Base-by-base conservation (phyloP, 1,284 basidiomycete species). In the Ganoderma multipileum region DNA sequence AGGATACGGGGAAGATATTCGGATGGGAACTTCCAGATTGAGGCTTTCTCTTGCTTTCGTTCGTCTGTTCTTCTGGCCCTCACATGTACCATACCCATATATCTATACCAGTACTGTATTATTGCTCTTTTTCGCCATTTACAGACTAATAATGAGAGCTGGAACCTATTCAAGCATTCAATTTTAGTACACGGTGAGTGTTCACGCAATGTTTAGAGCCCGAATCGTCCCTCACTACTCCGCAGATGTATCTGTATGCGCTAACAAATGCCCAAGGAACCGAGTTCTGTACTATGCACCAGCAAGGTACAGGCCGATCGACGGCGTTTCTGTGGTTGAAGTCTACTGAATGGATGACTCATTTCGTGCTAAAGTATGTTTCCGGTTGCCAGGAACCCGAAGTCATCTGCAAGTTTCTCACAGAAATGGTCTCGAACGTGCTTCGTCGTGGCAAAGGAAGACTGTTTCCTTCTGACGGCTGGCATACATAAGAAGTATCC, bases 1-100 rank as follows among this genome's bases (percentile, higher is more conserved):
- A 92, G 74, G 86, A 88, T 68, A 87, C 85, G 11, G 90, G 90
- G 6, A 89, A 87, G 75, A 82, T 87, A 8, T 91, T 83, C 76
- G 77, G 83, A 28, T 92, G 90, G 90, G 85, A 81, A 68, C 77
- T 92, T 28, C 89, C 90, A 3, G 89, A 91, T 61, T 79, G 68
- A 71, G 28, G 16, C 41, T 23, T 20, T 39, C 44, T 26, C 14
- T 30, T 30, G 54, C 61, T 36, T 61, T 47, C 33, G 18, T 64
- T 60, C 67, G 67, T 65, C 68, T 63, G 54, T 39, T 57, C 65
- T 50, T 33, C 42, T 28, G 38, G 36, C 57, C 39, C 33, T 65
- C 42, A 23, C 36, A 63, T 72, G 67, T 70, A 68, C 64, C 55
- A 60, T 67, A 72, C 47, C 42, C 42, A 61, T 65, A 70, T 64